Percentiles rank a stretch among this genome's conserved stretches.
These are phyloP conservation scores for Vanrija humicola DNA, from an alignment of 1,284 basidiomycete species.

Conservation along the genomic window DNA sequence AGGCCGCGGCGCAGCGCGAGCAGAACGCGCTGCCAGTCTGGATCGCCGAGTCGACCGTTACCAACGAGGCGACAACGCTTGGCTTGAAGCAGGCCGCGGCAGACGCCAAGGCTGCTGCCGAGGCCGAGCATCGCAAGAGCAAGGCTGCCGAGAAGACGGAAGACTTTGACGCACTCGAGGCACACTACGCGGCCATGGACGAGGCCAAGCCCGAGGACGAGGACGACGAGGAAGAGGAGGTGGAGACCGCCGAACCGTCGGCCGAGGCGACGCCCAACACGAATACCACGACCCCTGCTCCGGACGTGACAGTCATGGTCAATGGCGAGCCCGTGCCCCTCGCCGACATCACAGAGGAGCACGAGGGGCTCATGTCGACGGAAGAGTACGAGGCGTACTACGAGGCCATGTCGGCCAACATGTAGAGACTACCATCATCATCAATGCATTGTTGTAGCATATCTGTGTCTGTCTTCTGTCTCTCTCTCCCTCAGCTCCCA, in stretches of 20 bases:
- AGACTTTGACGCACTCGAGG: conserved; percentile 29
- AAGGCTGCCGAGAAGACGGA: conserved; percentile 5
- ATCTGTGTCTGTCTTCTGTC: not conserved
- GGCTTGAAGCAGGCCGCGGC: conserved; percentile 51
- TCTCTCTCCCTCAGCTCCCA: not conserved
- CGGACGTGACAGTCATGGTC: conserved; percentile 26
- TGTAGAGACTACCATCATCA: not conserved
- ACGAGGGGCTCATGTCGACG: conserved; percentile 47
- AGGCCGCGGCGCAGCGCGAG: conserved; percentile 72
- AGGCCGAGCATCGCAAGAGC: conserved; percentile 1
- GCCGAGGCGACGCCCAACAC: conserved; percentile 4
- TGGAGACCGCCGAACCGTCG: not conserved
- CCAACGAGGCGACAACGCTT: conserved; percentile 81
- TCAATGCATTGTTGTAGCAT: conserved; percentile 12
- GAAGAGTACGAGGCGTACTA: conserved; percentile 46
- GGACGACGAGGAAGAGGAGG: conserved; percentile 14
- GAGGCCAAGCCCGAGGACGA: conserved; percentile 26
- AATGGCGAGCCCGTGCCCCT: conserved; percentile 39
- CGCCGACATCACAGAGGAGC: conserved; percentile 44
- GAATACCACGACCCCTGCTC: not conserved
- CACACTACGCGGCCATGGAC: conserved; percentile 32
- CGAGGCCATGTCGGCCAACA: conserved; percentile 5
- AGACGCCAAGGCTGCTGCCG: conserved; percentile 6
- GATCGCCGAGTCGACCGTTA: conserved; percentile 92
- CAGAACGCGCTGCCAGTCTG: conserved; percentile 90